phyloP scores from a whole-genome alignment of 2,329 filamentous ascomycete species.

The Talaromyces sp. region DNA sequence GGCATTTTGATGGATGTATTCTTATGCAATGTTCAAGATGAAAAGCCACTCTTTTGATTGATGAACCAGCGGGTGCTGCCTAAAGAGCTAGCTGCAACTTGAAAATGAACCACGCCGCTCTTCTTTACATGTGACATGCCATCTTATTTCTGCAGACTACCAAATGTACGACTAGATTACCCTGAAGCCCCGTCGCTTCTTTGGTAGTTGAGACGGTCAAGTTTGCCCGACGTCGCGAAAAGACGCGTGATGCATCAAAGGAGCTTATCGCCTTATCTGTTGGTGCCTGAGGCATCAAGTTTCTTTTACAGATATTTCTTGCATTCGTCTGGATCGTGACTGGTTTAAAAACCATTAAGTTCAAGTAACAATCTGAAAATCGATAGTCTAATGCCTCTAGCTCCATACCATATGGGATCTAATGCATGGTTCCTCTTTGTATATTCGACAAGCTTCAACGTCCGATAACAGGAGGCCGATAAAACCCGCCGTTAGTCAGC shows the following conservation, averaged over 20 bases:
- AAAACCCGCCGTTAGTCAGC: constrained; percentile 16
- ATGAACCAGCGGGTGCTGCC: constrained; percentile 9
- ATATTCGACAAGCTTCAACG: background rate
- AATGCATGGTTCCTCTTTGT: background rate
- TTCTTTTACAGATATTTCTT: background rate
- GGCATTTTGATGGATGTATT: constrained; percentile 2
- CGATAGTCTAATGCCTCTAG: background rate
- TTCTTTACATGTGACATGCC: background rate
- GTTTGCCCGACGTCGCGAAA: background rate
- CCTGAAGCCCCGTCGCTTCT: background rate
- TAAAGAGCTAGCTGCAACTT: constrained; percentile 4
- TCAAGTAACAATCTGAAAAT: background rate
- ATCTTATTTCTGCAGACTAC: background rate
- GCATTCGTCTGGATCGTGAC: background rate
- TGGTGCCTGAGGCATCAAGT: background rate
- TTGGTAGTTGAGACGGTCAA: background rate
- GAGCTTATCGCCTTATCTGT: constrained; percentile 5
- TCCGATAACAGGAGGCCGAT: background rate
- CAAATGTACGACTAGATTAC: background rate
- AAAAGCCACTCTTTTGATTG: background rate
- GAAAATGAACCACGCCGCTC: background rate
- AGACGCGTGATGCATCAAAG: constrained; percentile 6
- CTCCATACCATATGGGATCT: background rate
- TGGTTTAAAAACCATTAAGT: no score
- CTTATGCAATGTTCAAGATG: background rate